These are phyloP conservation scores for Lolium perenne DNA, from an alignment of 176 grass and related monocot genomes.

Conservation along the genomic window DNA sequence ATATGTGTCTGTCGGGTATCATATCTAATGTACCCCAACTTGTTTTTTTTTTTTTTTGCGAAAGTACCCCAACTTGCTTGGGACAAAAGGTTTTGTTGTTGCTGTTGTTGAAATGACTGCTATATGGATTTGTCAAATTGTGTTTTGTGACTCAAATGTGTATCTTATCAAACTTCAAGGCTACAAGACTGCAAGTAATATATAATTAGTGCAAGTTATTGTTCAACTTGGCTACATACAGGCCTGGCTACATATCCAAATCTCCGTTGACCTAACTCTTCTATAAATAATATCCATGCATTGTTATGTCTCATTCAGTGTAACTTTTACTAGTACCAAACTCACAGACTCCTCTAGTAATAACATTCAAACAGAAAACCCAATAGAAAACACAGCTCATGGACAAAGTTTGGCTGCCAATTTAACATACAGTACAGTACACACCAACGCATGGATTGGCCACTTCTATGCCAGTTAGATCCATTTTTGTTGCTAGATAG, in stretches of 20 bases:
- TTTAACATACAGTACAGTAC: not conserved
- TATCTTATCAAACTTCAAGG: not conserved
- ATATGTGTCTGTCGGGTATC: too few relatives aligned
- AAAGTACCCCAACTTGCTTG: too few relatives aligned
- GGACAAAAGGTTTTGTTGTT: too few relatives aligned
- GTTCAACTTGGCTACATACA: not conserved
- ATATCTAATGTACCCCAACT: too few relatives aligned
- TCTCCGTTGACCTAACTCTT: not conserved
- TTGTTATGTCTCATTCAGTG: not conserved
- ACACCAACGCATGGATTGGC: not conserved
- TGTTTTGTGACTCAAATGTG: not conserved
- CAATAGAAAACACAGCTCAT: not conserved
- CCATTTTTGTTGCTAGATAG: not conserved
- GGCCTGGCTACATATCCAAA: not conserved
- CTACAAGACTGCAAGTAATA: slow-evolving; percentile 2
- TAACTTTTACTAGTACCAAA: not conserved
- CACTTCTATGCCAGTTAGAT: not conserved
- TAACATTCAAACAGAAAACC: not conserved
- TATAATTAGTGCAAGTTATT: not conserved
- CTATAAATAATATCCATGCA: not conserved
- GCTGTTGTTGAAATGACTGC: too few relatives aligned
- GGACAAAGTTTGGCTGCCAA: not conserved
- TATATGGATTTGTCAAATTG: not conserved
- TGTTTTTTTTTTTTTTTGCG: too few relatives aligned
- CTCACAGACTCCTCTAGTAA: not conserved